A percentile compares a stretch with the other conserved stretches of the same genome.
Conservation (phyloP, 208 protist genomes). For the Spironucleus salmonicida region DNA sequence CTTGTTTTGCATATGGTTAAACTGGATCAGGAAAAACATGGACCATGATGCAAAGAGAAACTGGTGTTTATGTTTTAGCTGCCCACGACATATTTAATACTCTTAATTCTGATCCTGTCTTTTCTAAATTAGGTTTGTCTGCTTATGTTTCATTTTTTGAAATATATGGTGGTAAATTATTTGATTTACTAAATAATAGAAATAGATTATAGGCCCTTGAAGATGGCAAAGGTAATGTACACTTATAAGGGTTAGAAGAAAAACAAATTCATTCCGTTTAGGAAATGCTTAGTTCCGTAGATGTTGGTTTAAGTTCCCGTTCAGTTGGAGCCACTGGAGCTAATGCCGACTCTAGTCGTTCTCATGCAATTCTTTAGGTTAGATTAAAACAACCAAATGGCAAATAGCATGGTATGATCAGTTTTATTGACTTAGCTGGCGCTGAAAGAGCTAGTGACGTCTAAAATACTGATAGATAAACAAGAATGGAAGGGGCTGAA, state of each 20-base stretch:
- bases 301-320: conserved; percentile 24
- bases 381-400: neutral
- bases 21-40: conserved; percentile 47
- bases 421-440: conserved; percentile 94
- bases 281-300: too few species aligned
- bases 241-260: too few species aligned
- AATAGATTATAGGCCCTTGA: conserved; percentile 63
- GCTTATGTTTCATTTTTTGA: conserved; percentile 70
- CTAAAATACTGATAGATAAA: conserved; percentile 67
- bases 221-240: conserved; percentile 65
- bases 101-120: conserved; percentile 37
- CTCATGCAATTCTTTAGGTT: conserved; percentile 58
- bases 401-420: conserved; percentile 68
- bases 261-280: too few species aligned
- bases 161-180: conserved; percentile 72
- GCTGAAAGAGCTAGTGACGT: conserved; percentile 85
- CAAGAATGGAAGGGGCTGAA: conserved; percentile 61
- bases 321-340: conserved; percentile 42
- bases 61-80: conserved; percentile 68
- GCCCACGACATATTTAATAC: conserved; percentile 65
- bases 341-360: conserved; percentile 57
- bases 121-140: neutral
- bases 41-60: conserved; percentile 56
- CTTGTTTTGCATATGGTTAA: conserved; percentile 38
- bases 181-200: conserved; percentile 68